Evolutionary conservation across 2,329 filamentous ascomycete genomes (phyloP).

Genomic region (Ambrosiella xylebori): DNA sequence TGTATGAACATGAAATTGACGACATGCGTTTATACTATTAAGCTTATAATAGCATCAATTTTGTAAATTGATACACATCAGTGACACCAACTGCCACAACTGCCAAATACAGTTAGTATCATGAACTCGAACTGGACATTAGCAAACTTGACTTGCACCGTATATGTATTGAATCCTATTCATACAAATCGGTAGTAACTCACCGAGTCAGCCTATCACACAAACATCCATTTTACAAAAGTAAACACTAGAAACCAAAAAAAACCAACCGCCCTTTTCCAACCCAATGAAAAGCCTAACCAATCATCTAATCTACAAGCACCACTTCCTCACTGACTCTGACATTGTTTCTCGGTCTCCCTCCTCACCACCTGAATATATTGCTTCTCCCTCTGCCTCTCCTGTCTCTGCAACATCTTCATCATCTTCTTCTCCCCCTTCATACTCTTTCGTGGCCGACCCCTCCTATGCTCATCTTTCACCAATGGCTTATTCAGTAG

Average conservation of each 20-base stretch:
- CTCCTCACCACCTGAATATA: not conserved
- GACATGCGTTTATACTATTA: not conserved
- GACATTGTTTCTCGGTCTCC: not conserved
- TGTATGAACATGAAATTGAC: not conserved
- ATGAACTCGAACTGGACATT: too few species aligned
- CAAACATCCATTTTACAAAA: too few species aligned
- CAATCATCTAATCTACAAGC: not conserved
- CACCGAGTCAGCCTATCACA: too few species aligned
- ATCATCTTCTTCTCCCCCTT: constrained; percentile 38
- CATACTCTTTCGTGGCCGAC: constrained; percentile 52
- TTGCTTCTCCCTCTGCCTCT: not conserved
- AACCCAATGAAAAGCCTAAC: not conserved
- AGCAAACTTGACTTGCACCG: too few species aligned
- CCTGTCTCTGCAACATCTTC: constrained; percentile 21
- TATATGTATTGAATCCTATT: too few species aligned
- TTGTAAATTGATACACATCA: not conserved
- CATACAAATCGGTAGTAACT: too few species aligned
- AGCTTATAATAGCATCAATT: not conserved
- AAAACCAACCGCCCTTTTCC: too few species aligned
- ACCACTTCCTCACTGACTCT: not conserved
- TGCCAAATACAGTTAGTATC: too few species aligned
- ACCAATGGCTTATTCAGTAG: constrained; percentile 37
- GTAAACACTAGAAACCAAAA: too few species aligned
- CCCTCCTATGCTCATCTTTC: constrained; percentile 30
- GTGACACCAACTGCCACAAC: not conserved